Base-by-base conservation (phyloP, 176 grass and related monocot genomes). In the Zoysia pacifica region DNA sequence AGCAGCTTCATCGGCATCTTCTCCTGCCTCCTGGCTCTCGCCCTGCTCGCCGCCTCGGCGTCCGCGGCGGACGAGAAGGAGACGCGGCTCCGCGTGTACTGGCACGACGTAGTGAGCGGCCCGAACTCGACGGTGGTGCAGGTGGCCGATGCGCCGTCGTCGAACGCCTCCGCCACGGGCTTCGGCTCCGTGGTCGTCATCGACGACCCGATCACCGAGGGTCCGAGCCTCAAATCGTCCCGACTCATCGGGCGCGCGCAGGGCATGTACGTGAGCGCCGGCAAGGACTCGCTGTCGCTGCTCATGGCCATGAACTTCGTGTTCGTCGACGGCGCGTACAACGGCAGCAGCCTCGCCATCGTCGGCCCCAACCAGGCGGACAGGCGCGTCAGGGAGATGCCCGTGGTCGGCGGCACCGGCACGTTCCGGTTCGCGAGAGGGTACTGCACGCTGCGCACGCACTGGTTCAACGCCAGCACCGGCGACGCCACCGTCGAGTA, bases 401-500 rank as follows among this genome's bases (percentile, higher is more conserved):
- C 91, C 14, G 62, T 93, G 0, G 53, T 90, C 14, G 91, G 85
- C 3, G 91, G 87, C 51, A 90, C 77, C 20, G 87, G 87, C 41
- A 18, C 14, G 47, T 93, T 93, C 77, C 40, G 91, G 48, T 79
- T 88, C 75, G 91, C 91, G 0, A 58, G 69, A 1, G 87, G 91
- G 0, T 93, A 90, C 39, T 79, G 73, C 42, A 46, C 69, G 59
- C 74, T 81, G 7, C 53, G 19, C 7, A 90, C 84, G 7, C 49
- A 56, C 16, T 79, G 28, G 15, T 1, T 90, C 35, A 66, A 90
- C 76, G 5, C 1, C 41, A 48, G 3, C 0, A 89, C 83, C 47
- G 89, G 85, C 9, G 83, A 92, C 10, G 87, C 87, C 54, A 79
- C 67, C 19, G 84, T 90, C 37, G 87, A 93, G 84, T 93, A 93